Conservation (phyloP, 805 yeast species). For the Tetrapisispora fleetii region DNA sequence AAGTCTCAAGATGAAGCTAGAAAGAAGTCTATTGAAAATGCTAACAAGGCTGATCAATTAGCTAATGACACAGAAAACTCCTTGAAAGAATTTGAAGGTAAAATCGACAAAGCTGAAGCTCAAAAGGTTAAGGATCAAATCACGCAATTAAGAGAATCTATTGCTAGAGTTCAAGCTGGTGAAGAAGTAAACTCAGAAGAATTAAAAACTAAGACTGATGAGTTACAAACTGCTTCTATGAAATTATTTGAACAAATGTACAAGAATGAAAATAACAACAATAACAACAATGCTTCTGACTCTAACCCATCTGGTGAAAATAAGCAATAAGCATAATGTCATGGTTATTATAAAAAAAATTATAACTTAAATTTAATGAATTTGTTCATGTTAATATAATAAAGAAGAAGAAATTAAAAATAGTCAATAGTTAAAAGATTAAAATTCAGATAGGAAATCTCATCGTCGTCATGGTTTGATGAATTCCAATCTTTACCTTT, state of each 20-base stretch:
- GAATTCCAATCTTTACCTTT: neutral
- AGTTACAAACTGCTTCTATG: conserved; percentile 64
- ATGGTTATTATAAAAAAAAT: conserved; percentile 1
- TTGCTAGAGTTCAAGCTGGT: conserved; percentile 56
- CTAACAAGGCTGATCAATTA: conserved; percentile 67
- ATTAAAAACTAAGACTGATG: conserved; percentile 65
- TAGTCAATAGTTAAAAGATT: neutral
- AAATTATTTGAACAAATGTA: conserved; percentile 60
- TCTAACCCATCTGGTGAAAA: conserved; percentile 6
- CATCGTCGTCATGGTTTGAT: neutral
- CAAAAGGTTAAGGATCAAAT: conserved; percentile 42
- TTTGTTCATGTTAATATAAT: neutral
- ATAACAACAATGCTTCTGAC: conserved; percentile 1
- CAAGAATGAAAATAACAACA: conserved; percentile 19
- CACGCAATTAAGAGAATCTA: conserved; percentile 50
- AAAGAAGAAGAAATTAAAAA: neutral
- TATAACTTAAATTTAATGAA: neutral
- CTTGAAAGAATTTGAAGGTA: conserved; percentile 60
- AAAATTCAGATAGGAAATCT: neutral
- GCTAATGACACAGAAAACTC: conserved; percentile 86
- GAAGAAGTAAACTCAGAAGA: conserved; percentile 46
- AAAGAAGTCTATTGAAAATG: conserved; percentile 72
- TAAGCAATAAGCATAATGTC: conserved; percentile 7
- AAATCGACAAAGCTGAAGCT: conserved; percentile 40
- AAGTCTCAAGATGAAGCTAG: conserved; percentile 88